Percentiles rank a stretch among this genome's conserved stretches.
Evolutionary conservation across 2,329 filamentous ascomycete species (phyloP).

Genomic region (Pezicula radicicola): DNA sequence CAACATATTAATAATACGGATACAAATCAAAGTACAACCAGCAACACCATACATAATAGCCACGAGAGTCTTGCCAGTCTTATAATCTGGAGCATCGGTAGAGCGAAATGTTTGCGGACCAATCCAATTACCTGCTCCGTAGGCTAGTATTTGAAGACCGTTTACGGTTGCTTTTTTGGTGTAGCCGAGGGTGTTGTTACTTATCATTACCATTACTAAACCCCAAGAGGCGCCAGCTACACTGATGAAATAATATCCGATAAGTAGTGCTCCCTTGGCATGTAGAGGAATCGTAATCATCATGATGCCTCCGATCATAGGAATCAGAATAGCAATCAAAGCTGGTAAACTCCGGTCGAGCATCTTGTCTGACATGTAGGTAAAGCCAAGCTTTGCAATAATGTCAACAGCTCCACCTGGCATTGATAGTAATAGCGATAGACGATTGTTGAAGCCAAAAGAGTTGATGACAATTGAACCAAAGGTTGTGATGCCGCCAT

Average conservation of each 20-base stretch:
- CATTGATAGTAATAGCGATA: conserved; percentile 23
- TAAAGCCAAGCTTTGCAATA: not conserved
- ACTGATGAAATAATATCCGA: not conserved
- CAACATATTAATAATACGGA: conserved; percentile 32
- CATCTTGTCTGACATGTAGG: conserved; percentile 1
- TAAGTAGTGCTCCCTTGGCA: not conserved
- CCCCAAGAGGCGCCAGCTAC: not conserved
- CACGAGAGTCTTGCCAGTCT: conserved; percentile 25
- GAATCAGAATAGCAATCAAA: conserved; percentile 23
- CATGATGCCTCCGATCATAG: conserved; percentile 24
- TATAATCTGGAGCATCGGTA: conserved; percentile 18
- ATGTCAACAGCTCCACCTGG: conserved; percentile 4
- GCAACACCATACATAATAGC: conserved; percentile 35
- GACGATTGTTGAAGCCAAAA: conserved; percentile 28
- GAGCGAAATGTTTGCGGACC: conserved; percentile 20
- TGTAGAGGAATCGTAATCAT: conserved; percentile 22
- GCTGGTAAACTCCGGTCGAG: conserved; percentile 23
- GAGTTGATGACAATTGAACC: conserved; percentile 12
- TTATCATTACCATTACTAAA: not conserved
- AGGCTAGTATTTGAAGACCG: conserved; percentile 6
- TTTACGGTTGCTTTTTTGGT: conserved; percentile 9
- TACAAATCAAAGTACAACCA: conserved; percentile 39
- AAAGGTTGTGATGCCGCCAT: conserved; percentile 22
- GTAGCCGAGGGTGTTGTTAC: not conserved
- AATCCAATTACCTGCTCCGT: conserved; percentile 7